Base-by-base conservation (phyloP, 495 filamentous ascomycete species). In the Lepraria neglecta region DNA sequence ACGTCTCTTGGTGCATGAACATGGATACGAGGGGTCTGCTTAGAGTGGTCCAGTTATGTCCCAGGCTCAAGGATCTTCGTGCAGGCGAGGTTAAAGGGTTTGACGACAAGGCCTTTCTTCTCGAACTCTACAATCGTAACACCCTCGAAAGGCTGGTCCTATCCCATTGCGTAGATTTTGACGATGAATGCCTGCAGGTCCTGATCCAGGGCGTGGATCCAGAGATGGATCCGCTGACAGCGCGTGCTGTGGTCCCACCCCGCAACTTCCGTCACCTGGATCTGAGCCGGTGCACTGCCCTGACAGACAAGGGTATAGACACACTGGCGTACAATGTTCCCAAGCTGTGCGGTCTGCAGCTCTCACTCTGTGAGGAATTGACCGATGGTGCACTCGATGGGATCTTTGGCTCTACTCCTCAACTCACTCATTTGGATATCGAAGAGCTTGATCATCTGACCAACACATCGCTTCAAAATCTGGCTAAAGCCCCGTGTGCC, bases 1-100 rank as follows among this genome's bases (percentile, higher is more conserved):
- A 97, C 68, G 80, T 98, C 3, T 92, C 89, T 1, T 97, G 94
- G 90, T 98, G 94, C 72, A 83, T 82, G 61, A 83, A 88, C 55
- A 82, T 96, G 70, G 86, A 90, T 72, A 86, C 90, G n/a, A 78
- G 82, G 14, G 94, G 94, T n/a, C 71, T 97, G 43, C 80, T 79
- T 56, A 81, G 80, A 59, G 77, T 98, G 14, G 75, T 97, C 4
- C 74, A 86, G 44, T 81, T 81, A 3, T 98, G 94, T 70, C 72
- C 76, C 1, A 83, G 78, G 42, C 75, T 98, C 45, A 85, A 77
- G 60, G 92, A 97, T 69, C 79, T 98, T 21, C 81, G 89, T 51
- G 91, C 88, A 6, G 86, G 89, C 55, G 92, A 96, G 69, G 79
- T 96, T 38, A 78, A 75, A 45, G 90, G 92, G 0, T 95, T 95